These are phyloP conservation scores for Anethum foeniculum DNA, from an alignment of 140 eudicot species.

Conservation along the genomic window DNA sequence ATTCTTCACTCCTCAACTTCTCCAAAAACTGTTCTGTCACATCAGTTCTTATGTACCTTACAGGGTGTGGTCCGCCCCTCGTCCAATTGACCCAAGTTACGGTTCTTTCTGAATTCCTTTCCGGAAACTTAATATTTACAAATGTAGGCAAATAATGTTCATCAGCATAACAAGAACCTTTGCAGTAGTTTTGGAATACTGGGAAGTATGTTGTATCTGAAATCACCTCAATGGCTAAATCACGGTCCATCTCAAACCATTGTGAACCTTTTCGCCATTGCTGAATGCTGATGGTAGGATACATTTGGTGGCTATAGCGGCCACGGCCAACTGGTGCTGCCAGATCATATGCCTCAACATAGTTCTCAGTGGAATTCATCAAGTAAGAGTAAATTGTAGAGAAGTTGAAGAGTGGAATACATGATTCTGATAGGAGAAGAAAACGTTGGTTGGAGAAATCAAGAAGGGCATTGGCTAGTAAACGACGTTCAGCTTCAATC, in stretches of 20 bases:
- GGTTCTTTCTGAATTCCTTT: conserved; percentile 40
- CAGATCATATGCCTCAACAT: conserved; percentile 54
- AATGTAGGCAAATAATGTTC: conserved; percentile 79
- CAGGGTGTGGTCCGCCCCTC: conserved; percentile 70
- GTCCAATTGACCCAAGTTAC: conserved; percentile 77
- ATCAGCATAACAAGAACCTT: conserved; percentile 52
- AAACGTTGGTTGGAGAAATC: conserved; percentile 67
- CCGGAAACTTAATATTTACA: conserved; percentile 35
- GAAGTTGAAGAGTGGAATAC: conserved; percentile 68
- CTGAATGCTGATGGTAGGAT: conserved; percentile 31
- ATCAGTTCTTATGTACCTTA: conserved; percentile 36
- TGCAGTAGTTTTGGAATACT: conserved; percentile 43
- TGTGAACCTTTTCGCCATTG: conserved; percentile 82
- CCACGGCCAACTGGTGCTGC: conserved; percentile 62
- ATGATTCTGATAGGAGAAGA: conserved; percentile 64
- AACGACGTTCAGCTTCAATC: conserved; percentile 76
- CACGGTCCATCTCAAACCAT: conserved; percentile 63
- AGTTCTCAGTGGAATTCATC: conserved; percentile 42
- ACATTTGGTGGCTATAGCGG: conserved; percentile 48
- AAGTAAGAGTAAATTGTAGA: conserved; percentile 56
- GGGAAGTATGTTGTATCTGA: conserved; percentile 51
- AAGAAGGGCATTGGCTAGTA: conserved; percentile 68
- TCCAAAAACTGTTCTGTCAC: conserved; percentile 39
- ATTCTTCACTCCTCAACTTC: conserved; percentile 43
- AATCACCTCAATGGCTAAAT: conserved; percentile 53